Evolutionary conservation across 352 stramenopile species (phyloP), one percentile per base, ranked within the genome.

Genomic region (Globisporangium nagaii): DNA sequence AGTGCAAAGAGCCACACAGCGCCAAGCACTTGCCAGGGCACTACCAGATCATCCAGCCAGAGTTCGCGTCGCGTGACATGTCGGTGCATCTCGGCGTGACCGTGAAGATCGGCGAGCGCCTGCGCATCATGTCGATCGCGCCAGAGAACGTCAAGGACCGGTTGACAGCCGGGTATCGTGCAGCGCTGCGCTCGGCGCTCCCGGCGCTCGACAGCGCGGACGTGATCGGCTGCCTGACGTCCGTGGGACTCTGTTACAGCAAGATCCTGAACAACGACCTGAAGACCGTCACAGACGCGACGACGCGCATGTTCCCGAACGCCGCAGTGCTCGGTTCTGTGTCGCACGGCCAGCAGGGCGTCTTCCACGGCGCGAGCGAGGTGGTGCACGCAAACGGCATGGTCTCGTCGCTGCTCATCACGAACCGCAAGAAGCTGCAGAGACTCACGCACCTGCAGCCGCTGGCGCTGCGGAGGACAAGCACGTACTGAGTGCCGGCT

Each of bases 111-210:
- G 78, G 73, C 28, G 81, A 92, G 60, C 78, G 79, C 31, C 50
- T 94, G 22, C 80, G 79, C 36, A 72, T 93, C 56, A 93, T 93
- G 84, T 71, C 79, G 37, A 71, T 93, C 42, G 71, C 71, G 0
- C 63, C 66, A 9, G 75, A 84, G 48, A 69, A 64, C 24, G 64
- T 94, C 25, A 61, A 63, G 34, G 65, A 80, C 4, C 81, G 77
- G 50, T 57, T 82, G 24, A 65, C 61, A 17, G 54, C 68, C 20
- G 81, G 81, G 27, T 76, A 88, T 34, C 68, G 66, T 37, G 76
- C 86, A 31, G 73, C 78, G 27, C 52, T 88, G 53, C 66, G 65
- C 7, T 55, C 71, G n/a, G 84, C 59, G 8, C 75, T 85, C 4
- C 76, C 77, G 2, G 73, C 76, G 15, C 65, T 86, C 53, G 68